These are phyloP conservation scores for Hemerocallis citrina DNA, from an alignment of 106 monocot genomes.

Conservation along the genomic window DNA sequence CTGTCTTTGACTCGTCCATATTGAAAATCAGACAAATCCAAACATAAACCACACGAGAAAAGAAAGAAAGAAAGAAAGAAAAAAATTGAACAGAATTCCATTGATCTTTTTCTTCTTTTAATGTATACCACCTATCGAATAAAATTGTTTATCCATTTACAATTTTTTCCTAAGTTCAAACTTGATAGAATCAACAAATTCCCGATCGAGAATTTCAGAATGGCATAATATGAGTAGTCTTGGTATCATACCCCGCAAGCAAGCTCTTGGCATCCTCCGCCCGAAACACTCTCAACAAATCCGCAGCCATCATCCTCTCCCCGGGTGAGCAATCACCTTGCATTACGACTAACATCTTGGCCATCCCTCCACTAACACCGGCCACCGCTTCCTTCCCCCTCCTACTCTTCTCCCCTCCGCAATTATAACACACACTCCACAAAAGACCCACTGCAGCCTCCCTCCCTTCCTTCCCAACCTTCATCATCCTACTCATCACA, in stretches of 20 bases:
- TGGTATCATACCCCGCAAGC: constrained; percentile 20
- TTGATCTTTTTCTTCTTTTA: neutral
- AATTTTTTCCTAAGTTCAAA: too few species aligned
- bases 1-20: too few species aligned
- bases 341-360: constrained; percentile 52
- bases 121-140: neutral
- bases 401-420: neutral
- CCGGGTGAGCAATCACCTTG: constrained; percentile 51
- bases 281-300: constrained; percentile 36
- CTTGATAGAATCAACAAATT: neutral
- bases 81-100: neutral
- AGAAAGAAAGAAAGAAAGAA: neutral
- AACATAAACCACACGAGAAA: too few species aligned
- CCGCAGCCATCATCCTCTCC: constrained; percentile 43
- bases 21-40: too few species aligned
- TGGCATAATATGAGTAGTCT: constrained; percentile 48
- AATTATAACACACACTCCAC: constrained; percentile 47
- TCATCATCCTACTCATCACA: constrained; percentile 8
- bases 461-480: constrained; percentile 6
- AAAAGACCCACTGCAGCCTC: constrained; percentile 56
- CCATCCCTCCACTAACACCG: neutral
- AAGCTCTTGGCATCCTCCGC: constrained; percentile 23
- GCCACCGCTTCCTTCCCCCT: neutral
- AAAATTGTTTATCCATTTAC: neutral
- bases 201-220: constrained; percentile 34